Evolutionary conservation across 2,329 filamentous ascomycete species (phyloP).

Genomic region (Cordyceps cateniannulata): DNA sequence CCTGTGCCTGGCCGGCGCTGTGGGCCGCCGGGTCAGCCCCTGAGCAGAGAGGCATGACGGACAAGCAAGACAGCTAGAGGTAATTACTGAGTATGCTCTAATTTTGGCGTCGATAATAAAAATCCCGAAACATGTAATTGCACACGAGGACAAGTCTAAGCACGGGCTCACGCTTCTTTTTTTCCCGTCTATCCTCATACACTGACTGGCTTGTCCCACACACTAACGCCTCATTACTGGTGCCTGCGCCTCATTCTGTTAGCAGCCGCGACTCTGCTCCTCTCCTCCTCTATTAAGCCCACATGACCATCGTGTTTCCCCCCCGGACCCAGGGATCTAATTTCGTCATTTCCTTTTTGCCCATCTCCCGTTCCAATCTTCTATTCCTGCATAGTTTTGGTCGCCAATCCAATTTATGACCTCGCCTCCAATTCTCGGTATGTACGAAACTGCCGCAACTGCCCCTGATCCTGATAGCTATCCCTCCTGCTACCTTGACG

Average conservation of each 20-base stretch:
- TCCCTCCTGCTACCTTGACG: background rate
- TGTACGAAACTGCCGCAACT: background rate
- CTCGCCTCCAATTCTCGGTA: background rate
- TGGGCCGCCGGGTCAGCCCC: too few relatives aligned
- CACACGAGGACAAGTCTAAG: too few relatives aligned
- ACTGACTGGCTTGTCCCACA: background rate
- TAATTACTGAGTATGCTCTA: too few relatives aligned
- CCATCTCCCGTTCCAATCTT: constrained; percentile 7
- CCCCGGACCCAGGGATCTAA: constrained; percentile 1
- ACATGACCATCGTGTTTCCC: background rate
- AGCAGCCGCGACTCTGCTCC: background rate
- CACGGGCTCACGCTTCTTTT: too few relatives aligned
- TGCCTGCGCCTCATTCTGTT: background rate
- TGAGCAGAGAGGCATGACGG: too few relatives aligned
- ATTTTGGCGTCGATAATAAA: too few relatives aligned
- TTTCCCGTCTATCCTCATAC: too few relatives aligned
- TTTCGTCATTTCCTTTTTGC: constrained; percentile 13
- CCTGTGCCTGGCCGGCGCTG: too few relatives aligned
- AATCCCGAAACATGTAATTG: too few relatives aligned
- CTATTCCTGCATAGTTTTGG: background rate
- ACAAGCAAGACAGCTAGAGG: too few relatives aligned
- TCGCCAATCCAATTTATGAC: background rate
- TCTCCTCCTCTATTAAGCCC: background rate
- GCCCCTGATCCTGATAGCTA: background rate
- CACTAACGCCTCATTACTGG: background rate